These are phyloP conservation scores for Rhynchospora breviuscula DNA, from an alignment of 176 grass and related monocot genomes.

Conservation along the genomic window DNA sequence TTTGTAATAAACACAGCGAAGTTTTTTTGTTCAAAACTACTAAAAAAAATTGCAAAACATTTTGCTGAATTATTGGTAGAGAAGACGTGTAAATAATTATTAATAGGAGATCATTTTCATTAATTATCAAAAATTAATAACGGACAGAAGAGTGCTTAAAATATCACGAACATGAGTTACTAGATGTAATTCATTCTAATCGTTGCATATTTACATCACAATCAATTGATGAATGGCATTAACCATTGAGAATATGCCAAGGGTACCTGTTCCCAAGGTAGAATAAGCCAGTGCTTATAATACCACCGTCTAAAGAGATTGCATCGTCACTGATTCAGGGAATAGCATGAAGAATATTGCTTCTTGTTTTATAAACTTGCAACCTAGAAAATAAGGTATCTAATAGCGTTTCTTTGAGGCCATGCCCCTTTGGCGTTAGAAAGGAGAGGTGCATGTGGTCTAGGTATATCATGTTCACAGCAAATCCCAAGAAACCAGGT, in stretches of 20 bases:
- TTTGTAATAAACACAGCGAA: no score
- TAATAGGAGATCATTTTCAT: no score
- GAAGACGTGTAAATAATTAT: no score
- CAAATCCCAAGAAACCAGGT: slow-evolving; percentile 77
- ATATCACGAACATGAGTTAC: no score
- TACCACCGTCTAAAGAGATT: slow-evolving; percentile 77
- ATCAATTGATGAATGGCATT: no score
- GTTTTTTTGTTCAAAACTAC: no score
- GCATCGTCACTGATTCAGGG: slow-evolving; percentile 76
- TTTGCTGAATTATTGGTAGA: no score
- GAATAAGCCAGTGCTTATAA: slow-evolving; percentile 60
- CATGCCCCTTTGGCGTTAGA: slow-evolving; percentile 63
- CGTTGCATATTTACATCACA: no score
- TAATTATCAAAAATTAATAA: no score
- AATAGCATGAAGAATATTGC: slow-evolving; percentile 46
- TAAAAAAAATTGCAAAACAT: no score
- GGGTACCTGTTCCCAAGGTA: slow-evolving; percentile 62
- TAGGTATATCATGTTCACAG: slow-evolving; percentile 87
- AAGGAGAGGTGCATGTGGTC: slow-evolving; percentile 47
- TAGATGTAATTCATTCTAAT: no score
- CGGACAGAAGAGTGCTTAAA: no score
- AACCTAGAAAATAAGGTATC: slow-evolving; percentile 71
- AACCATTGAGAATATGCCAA: neutral
- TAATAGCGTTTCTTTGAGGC: slow-evolving; percentile 84
- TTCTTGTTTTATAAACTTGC: slow-evolving; percentile 81